A percentile compares a stretch with the other conserved stretches of the same genome.
Conservation (phyloP, 352 stramenopile species). For the Pythium brassicae region DNA sequence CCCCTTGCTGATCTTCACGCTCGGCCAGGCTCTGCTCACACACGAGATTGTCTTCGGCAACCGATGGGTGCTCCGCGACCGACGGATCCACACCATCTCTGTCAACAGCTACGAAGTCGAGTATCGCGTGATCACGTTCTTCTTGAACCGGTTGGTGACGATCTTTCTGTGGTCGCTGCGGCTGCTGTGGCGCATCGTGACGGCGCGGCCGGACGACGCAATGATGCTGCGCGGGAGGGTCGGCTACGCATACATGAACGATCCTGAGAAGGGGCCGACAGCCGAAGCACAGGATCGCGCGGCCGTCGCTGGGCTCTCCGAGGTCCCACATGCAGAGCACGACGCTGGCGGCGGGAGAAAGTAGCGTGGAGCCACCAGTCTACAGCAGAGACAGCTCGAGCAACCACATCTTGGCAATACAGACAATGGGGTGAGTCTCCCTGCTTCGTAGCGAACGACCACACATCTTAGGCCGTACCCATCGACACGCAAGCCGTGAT, state of each 20-base stretch:
- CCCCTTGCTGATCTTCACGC: conserved; percentile 8
- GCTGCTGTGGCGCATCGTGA: conserved; percentile 1
- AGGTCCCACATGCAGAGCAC: too few species aligned
- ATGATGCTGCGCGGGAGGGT: conserved; percentile 11
- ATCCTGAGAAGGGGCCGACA: neutral
- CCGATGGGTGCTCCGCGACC: conserved; percentile 10
- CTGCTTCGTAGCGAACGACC: too few species aligned
- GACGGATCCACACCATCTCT: conserved; percentile 4
- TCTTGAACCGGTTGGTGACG: conserved; percentile 8
- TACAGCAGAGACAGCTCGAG: too few species aligned
- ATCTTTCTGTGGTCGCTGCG: conserved; percentile 6
- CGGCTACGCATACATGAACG: neutral
- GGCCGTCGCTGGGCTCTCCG: too few species aligned
- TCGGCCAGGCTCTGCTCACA: conserved; percentile 4
- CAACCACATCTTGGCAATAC: too few species aligned
- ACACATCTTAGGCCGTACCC: too few species aligned
- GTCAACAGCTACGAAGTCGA: neutral
- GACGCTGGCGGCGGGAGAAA: too few species aligned
- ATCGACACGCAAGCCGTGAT: too few species aligned
- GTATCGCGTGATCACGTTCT: conserved; percentile 7
- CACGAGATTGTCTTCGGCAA: conserved; percentile 10
- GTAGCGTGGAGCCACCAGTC: too few species aligned
- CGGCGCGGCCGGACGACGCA: neutral
- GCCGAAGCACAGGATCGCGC: too few species aligned
- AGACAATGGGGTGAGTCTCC: too few species aligned